Evolutionary conservation across 2,329 filamentous ascomycete species (phyloP).

Genomic region (Westerdykella aurantiaca): DNA sequence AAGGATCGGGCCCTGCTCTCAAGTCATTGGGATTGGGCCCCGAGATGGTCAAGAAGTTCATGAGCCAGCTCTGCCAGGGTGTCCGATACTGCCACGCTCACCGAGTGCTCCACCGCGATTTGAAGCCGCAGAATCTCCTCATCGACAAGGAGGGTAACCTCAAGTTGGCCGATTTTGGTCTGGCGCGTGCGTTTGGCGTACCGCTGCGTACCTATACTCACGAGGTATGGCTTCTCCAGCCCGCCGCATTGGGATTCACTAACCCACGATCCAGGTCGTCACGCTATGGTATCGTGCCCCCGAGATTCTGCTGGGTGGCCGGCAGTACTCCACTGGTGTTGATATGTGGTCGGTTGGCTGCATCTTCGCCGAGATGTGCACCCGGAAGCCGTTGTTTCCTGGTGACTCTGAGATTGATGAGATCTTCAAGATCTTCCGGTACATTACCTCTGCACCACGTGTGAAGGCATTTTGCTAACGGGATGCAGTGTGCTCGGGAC

Average conservation of each 20-base stretch:
- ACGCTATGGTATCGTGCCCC: constrained; percentile 90
- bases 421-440: constrained; percentile 94
- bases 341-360: constrained; percentile 96
- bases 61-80: constrained; percentile 79
- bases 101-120: constrained; percentile 77
- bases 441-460: constrained; percentile 23
- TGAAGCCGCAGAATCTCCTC: constrained; percentile 86
- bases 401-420: constrained; percentile 91
- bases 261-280: constrained; percentile 55
- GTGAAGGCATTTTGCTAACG: constrained; percentile 6
- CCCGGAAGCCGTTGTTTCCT: constrained; percentile 84
- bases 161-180: constrained; percentile 84
- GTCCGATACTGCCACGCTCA: constrained; percentile 85
- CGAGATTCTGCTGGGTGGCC: constrained; percentile 82
- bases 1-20: constrained; percentile 61
- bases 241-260: constrained; percentile 2
- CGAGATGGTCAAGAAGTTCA: constrained; percentile 86
- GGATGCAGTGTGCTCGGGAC: constrained; percentile 61
- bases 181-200: constrained; percentile 85
- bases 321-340: constrained; percentile 88
- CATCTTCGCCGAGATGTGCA: constrained; percentile 97
- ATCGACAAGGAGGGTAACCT: constrained; percentile 83
- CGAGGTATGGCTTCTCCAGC: constrained; percentile 50
- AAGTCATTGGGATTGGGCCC: constrained; percentile 67
- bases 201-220: constrained; percentile 88